Base-by-base conservation (phyloP, 2,329 filamentous ascomycete genomes). In the Ascochyta rabiei region DNA sequence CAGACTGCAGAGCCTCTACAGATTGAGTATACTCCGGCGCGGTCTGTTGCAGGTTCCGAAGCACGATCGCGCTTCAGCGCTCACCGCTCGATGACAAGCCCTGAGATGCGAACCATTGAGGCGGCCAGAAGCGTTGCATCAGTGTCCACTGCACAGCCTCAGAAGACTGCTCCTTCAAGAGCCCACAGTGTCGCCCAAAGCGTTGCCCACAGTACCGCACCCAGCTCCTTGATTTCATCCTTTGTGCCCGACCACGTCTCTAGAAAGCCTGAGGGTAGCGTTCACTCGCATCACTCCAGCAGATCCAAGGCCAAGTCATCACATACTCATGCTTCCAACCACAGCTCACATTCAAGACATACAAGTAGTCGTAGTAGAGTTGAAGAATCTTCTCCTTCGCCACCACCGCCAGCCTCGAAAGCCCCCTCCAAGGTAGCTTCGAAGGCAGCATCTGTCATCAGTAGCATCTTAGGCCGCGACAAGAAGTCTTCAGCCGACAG, bases 11-110 rank as follows among this genome's bases (percentile, higher is more conserved):
- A 62, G 55, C 63, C 56, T 44, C 54, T 53, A 38, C 59, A 65
- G 12, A 68, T 74, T 33, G 73, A 76, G 51, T 76, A 76, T 64
- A 56, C 63, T 4, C 73, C 73, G 10, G 72, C 74, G 13, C 58
- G 61, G 28, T 73, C 68, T 37, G 61, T 66, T 51, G 64, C 62
- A 18, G 67, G 63, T 9, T 69, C 68, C n/a, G 54, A 63, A 16
- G 57, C 64, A 37, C 61, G 62, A 12, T 64, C 66, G 18, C 61
- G 60, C 41, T 62, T 70, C 59, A 61, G 57, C n/a, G 53, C 61
- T 58, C 59, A 69, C 43, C 65, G 69, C 48, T 71, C 71, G 4
- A 48, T 64, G 42, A 73, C 72, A 15, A 69, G 61, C 46, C 71
- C 72, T 12, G 70, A 72, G 40, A 45, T 71, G 19, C 44, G 64